Base-by-base conservation (phyloP, 176 grass and related monocot genomes). In the Oryza australiensis region DNA sequence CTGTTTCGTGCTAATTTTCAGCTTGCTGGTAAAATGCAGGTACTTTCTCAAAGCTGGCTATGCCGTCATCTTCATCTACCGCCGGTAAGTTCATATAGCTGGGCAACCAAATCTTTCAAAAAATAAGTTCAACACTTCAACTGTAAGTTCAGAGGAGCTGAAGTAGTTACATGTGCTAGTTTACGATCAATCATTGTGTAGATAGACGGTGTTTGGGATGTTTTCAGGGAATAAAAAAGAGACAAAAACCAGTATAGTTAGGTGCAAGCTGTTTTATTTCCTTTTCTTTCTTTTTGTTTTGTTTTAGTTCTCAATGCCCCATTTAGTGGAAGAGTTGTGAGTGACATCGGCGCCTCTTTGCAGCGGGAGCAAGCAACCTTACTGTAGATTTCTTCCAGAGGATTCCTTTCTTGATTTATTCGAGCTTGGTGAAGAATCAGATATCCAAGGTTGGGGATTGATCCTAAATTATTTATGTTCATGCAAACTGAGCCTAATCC, bases 301-400 rank as follows among this genome's bases (percentile, higher is more conserved):
- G 16, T 70, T 89, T 89, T 26, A 64, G 29, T 89, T 81, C 8
- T 76, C 65, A 64, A 27, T 12, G 26, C 0, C 20, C 2, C 27
- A 23, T 73, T 79, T 62, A n/a, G 41, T 68, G 42, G 23, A 74
- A 23, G 37, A 82, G 22, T 66, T 66, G 24, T 72, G 22, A 51
- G 37, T 75, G 82, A 89, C 55, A 76, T 40, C 35, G 6, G 22
- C 83, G 9, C 49, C 34, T 86, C 29, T 87, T 89, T 89, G 80
- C 88, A 98, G 95, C 30, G 92, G 92, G 75, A 98, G 95, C 77
- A 94, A 78, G 82, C 95, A 94, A 67, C 92, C 90, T 28, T 94
- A 91, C 30, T 94, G 90, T 71, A 86, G 90, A 27, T 98, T 93
- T 78, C 90, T 98, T 62, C 92, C 82, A 14, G 90, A 98, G 81